A percentile compares a stretch with the other conserved stretches of the same genome.
These are phyloP conservation scores for Pythium phragmitis DNA, from an alignment of 352 stramenopile species.

Conservation along the genomic window DNA sequence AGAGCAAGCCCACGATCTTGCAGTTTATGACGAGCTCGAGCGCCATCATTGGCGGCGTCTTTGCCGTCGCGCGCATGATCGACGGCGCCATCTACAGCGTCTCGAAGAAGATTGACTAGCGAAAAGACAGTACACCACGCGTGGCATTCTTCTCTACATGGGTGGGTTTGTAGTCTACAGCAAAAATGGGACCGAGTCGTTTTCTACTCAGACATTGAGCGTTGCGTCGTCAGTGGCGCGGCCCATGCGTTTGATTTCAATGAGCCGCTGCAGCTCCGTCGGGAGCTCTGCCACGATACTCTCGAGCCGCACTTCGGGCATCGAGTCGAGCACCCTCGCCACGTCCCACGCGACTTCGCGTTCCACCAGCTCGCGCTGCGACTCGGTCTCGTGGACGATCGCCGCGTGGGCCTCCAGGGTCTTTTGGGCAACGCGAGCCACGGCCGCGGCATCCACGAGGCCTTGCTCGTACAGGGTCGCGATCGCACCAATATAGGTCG, in stretches of 20 bases:
- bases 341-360: slow-evolving; percentile 66
- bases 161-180: slow-evolving; percentile 7
- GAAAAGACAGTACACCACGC: background rate
- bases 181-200: background rate
- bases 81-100: slow-evolving; percentile 88
- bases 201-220: background rate
- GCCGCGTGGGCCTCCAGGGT: slow-evolving; percentile 48
- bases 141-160: background rate
- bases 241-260: slow-evolving; percentile 21
- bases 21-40: slow-evolving; percentile 88
- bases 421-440: slow-evolving; percentile 64
- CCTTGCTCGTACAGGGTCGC: slow-evolving; percentile 51
- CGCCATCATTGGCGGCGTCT: slow-evolving; percentile 85
- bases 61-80: slow-evolving; percentile 85
- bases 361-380: slow-evolving; percentile 53
- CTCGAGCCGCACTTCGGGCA: slow-evolving; percentile 57
- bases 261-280: slow-evolving; percentile 37
- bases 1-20: slow-evolving; percentile 80
- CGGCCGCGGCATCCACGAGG: slow-evolving; percentile 47
- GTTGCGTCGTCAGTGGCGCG: slow-evolving; percentile 9
- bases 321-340: slow-evolving; percentile 45
- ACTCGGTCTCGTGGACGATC: slow-evolving; percentile 62
- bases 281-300: slow-evolving; percentile 46
- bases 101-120: slow-evolving; percentile 87
- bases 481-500: slow-evolving; percentile 78